Evolutionary conservation across 495 filamentous ascomycete genomes (phyloP), one percentile per base, ranked within the genome.

Genomic region (Tuber calosporum): DNA sequence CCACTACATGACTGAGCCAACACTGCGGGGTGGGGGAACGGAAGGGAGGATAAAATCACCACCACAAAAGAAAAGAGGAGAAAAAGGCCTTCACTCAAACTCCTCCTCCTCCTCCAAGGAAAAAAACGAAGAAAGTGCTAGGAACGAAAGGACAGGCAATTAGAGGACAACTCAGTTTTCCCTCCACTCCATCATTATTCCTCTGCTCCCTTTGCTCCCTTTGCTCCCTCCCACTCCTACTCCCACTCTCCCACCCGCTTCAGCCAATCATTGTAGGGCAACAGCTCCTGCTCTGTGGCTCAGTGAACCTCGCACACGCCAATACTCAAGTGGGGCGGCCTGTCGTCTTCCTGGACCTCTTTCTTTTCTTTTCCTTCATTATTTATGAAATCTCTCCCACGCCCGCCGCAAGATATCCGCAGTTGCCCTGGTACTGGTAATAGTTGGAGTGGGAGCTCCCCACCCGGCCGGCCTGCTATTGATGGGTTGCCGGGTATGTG

Each of bases 351-450:
- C 26, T 62, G 26, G 97, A 93, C 5, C 89, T 94, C 30, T 86
- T 82, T 7, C 92, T 85, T 83, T 98, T 93, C 69, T 85, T 88
- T 15, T 87, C 89, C 79, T 88, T 87, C 83, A 97, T 97, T 83
- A 97, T 81, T 72, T 84, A 82, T 5, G 92, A 93, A 93, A 97
- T 70, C 82, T 84, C 78, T 94, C 92, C 53, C 89, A 87, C 79
- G 96, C 92, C 74, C 90, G 88, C 81, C 86, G 88, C 83, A 97
- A 97, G 85, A 97, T 98, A 30, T 91, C 89, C 86, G 97, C 94
- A 34, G 94, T 62, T 62, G 53, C 53, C 53, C 53, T 62, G 26
- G 53, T 30, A 62, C 53, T n/a, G 53, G 26, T 62, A 30, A 62
- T 8, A 30, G 53, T 62, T 34, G 26, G 53, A 62, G 53, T 62